Evolutionary conservation across 208 protist genomes (phyloP), one percentile per base, ranked within the genome.

Genomic region (Phytomonas francai): DNA sequence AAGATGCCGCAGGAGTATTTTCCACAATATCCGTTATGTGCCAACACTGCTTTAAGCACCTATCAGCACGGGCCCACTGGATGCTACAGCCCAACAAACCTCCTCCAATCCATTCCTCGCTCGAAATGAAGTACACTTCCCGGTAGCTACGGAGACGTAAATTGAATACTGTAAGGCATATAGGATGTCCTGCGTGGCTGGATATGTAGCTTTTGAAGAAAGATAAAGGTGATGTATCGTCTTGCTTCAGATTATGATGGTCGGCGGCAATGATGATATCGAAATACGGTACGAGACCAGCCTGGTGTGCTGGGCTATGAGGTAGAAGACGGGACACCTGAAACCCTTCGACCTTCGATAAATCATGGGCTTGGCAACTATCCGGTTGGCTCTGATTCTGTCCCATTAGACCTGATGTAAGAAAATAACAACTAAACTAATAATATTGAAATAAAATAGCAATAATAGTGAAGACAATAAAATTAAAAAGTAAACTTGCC

Each of bases 31-130:
- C 89, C 0, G 88, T 71, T 68, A 97, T 69, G 67, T 94, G 91
- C 72, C 78, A 81, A 56, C 80, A 80, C 14, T 78, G 78, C 45
- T 77, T 42, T 9, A 64, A 30, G 34, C 73, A 80, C 1, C 36
- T 22, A n/a, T 79, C 75, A 22, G 77, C 76, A 9, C 62, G 64
- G 0, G 45, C 67, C 88, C 91, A 96, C 72, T 96, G 87, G 27
- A 96, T 77, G 65, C 79, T 90, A 71, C 91, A 97, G 14, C 91
- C 91, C 25, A 97, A 73, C 49, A 95, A 56, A 0, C 88, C 85
- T 11, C 68, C 70, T 32, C 85, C 80, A 25, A 77, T 79, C 84
- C 80, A 87, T n/a, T 63, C 65, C 54, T 19, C 25, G 29, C 16
- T 58, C 11, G 66, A 60, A 8, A 72, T 51, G 63, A 63, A 77